A percentile compares a stretch with the other conserved stretches of the same genome.
Evolutionary conservation across 1,284 basidiomycete species (phyloP).

Genomic region (Pascua guehoae): DNA sequence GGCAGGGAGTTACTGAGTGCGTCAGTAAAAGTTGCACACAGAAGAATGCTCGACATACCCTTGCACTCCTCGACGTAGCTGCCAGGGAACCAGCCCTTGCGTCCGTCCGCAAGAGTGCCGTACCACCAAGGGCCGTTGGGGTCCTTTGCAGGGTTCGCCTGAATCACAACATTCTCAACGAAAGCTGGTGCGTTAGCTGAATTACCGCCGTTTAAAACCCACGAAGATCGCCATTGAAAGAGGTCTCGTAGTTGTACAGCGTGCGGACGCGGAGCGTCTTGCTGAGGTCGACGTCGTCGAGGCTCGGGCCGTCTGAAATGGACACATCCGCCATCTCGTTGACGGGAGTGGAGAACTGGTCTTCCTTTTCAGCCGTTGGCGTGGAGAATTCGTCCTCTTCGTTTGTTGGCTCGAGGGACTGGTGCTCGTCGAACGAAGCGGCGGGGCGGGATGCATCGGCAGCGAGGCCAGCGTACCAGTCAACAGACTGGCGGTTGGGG

Average conservation of each 20-base stretch:
- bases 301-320: conserved; percentile 15
- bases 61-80: conserved; percentile 74
- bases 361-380: too few species aligned
- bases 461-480: conserved; percentile 88
- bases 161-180: conserved; percentile 71
- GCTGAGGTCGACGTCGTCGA: conserved; percentile 18
- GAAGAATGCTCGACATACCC: conserved; percentile 54
- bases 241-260: conserved; percentile 76
- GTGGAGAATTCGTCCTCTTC: conserved; percentile 51
- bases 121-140: conserved; percentile 73
- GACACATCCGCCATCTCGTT: conserved; percentile 4
- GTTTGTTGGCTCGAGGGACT: conserved; percentile 26
- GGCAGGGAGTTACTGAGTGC: conserved; percentile 5
- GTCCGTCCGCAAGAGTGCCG: conserved; percentile 65
- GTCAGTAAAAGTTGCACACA: not conserved
- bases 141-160: conserved; percentile 82
- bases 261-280: conserved; percentile 64
- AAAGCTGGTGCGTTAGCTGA: conserved; percentile 58
- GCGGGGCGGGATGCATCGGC: conserved; percentile 58
- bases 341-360: not conserved
- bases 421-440: conserved; percentile 20
- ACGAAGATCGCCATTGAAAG: conserved; percentile 83
- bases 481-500: conserved; percentile 73
- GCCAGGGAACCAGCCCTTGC: conserved; percentile 84
- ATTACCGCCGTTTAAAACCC: conserved; percentile 32